Evolutionary conservation across 1,284 basidiomycete species (phyloP).

Genomic region (Tilletia indica): DNA sequence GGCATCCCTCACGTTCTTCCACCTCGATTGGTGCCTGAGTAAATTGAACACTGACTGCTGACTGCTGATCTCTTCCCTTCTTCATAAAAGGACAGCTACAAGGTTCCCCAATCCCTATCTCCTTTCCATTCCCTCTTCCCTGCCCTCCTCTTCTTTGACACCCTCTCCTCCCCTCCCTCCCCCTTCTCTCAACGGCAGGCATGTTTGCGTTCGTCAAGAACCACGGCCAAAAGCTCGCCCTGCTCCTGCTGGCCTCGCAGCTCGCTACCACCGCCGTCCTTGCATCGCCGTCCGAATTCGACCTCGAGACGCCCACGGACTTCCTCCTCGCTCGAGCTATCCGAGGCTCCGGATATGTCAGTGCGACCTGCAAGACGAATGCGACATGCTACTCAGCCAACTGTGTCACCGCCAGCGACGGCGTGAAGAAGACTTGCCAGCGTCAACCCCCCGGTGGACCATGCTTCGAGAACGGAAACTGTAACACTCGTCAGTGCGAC

Average conservation of each 20-base stretch:
- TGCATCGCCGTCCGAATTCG: background rate
- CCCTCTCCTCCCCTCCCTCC: no score
- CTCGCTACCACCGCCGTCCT: background rate
- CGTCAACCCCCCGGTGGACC: background rate
- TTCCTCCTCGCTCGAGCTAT: background rate
- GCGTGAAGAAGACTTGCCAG: background rate
- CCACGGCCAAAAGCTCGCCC: background rate
- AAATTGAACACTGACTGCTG: no score
- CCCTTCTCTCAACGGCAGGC: no score
- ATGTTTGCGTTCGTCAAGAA: no score
- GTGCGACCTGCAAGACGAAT: background rate
- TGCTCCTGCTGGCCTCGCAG: background rate
- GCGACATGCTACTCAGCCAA: background rate
- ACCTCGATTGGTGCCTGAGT: no score
- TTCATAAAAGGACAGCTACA: no score
- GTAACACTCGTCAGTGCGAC: background rate
- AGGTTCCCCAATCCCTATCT: no score
- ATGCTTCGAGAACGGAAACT: slow-evolving; percentile 1
- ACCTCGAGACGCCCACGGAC: background rate
- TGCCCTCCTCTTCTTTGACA: no score
- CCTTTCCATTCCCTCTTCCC: no score
- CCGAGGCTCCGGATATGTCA: background rate
- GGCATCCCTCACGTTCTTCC: no score
- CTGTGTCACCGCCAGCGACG: background rate
- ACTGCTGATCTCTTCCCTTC: no score